These are phyloP conservation scores for Chrysoporthe deuterocubensis DNA, from an alignment of 2,329 filamentous ascomycete genomes.

Conservation along the genomic window DNA sequence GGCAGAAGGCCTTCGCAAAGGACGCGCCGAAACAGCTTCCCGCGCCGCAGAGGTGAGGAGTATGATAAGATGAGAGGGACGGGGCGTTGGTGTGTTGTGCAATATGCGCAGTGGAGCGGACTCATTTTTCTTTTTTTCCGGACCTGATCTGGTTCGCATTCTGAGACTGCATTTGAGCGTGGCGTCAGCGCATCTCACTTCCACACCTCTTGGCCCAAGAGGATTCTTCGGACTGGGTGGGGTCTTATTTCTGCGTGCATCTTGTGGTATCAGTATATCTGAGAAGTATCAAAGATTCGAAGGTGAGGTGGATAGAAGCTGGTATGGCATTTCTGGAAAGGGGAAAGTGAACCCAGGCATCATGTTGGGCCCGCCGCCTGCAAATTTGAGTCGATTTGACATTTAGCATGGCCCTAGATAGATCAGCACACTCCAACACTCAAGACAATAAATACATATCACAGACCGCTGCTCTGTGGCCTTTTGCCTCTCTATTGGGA, in stretches of 20 bases:
- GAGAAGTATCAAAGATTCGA: background rate
- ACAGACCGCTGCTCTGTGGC: background rate
- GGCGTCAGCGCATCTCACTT: background rate
- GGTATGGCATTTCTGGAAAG: background rate
- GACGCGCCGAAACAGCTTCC: conserved; percentile 26
- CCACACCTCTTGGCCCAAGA: background rate
- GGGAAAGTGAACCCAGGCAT: background rate
- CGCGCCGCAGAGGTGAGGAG: conserved; percentile 12
- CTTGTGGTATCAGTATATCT: background rate
- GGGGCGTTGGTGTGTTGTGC: background rate
- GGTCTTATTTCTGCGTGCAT: background rate
- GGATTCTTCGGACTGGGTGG: background rate
- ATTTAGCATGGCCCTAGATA: conserved; percentile 5
- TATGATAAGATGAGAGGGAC: background rate
- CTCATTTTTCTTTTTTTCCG: background rate
- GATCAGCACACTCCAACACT: background rate
- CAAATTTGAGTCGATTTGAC: background rate
- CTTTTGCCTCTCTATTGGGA: background rate
- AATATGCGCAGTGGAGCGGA: background rate
- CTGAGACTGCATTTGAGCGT: too few species aligned
- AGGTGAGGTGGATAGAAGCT: background rate
- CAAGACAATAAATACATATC: background rate
- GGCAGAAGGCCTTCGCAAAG: conserved; percentile 62
- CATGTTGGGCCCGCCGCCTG: background rate
- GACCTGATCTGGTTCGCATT: too few species aligned